Conservation (phyloP, 1,284 basidiomycete genomes). For the Polyporus tsugae region DNA sequence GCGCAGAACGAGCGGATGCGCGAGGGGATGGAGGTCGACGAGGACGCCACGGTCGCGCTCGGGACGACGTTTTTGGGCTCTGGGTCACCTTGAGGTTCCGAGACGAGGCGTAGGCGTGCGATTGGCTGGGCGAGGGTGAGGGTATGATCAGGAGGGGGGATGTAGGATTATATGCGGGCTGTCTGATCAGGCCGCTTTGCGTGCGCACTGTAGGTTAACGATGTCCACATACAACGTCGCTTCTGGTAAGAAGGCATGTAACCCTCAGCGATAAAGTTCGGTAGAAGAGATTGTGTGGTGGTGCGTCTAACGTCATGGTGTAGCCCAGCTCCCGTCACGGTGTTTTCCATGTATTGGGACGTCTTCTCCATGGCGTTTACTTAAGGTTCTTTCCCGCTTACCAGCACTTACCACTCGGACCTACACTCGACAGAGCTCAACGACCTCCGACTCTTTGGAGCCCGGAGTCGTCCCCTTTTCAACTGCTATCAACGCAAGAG, state of each 20-base stretch:
- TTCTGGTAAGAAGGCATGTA: not conserved
- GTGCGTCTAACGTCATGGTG: not conserved
- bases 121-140: not conserved
- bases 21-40: conserved; percentile 48
- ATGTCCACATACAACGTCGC: too few relatives aligned
- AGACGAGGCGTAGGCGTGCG: not conserved
- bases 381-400: not conserved
- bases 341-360: not conserved
- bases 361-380: not conserved
- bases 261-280: not conserved
- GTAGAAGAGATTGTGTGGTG: not conserved
- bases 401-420: not conserved
- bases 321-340: not conserved
- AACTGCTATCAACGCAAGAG: not conserved
- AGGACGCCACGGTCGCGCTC: conserved; percentile 31
- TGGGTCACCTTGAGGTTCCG: not conserved
- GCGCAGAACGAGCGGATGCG: conserved; percentile 25
- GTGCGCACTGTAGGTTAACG: not conserved
- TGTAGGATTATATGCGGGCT: too few relatives aligned
- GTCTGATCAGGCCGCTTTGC: too few relatives aligned
- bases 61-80: conserved; percentile 39
- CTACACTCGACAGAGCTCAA: not conserved
- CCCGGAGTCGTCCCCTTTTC: too few relatives aligned
- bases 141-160: not conserved
- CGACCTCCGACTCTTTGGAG: not conserved